phyloP scores from a whole-genome alignment of 495 filamentous ascomycete genomes.

The Cryomyces minteri region DNA sequence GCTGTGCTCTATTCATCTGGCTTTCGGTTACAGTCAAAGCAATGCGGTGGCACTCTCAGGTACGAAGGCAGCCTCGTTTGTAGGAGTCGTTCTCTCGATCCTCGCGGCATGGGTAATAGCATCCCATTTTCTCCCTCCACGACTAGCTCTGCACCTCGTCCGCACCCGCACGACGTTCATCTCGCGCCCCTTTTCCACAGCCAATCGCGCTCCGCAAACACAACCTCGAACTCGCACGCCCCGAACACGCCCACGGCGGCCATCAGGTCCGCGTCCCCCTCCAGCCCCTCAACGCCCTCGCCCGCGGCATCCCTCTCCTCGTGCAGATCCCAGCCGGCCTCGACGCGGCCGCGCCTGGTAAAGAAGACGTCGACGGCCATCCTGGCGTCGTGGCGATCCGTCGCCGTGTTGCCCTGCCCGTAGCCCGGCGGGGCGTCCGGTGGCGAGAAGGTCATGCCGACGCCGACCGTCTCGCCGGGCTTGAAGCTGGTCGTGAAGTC shows the following conservation, averaged over 20 bases:
- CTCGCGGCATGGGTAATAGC: too few species aligned
- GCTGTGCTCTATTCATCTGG: too few species aligned
- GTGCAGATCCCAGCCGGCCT: constrained; percentile 62
- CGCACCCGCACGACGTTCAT: too few species aligned
- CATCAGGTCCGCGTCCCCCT: constrained; percentile 66
- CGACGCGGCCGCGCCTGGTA: constrained; percentile 46
- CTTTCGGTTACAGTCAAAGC: too few species aligned
- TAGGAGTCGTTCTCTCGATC: too few species aligned
- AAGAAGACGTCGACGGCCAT: constrained; percentile 52
- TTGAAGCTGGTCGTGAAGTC: constrained; percentile 43
- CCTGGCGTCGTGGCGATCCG: background rate
- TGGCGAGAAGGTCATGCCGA: constrained; percentile 50
- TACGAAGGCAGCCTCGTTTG: too few species aligned
- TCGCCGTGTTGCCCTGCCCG: constrained; percentile 1
- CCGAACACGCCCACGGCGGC: constrained; percentile 64
- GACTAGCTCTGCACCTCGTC: too few species aligned
- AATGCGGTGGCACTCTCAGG: too few species aligned
- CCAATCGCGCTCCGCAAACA: constrained; percentile 30
- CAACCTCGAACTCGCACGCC: constrained; percentile 49
- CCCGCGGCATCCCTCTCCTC: constrained; percentile 59
- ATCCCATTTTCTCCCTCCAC: too few species aligned
- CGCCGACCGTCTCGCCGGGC: constrained; percentile 35
- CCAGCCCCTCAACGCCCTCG: constrained; percentile 47
- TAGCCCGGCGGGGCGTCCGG: constrained; percentile 15
- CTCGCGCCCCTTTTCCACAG: constrained; percentile 1